Evolutionary conservation across 371 early-diverging fungal genomes (phyloP), one percentile per base, ranked within the genome.

Genomic region (Chytridium lagenaria): DNA sequence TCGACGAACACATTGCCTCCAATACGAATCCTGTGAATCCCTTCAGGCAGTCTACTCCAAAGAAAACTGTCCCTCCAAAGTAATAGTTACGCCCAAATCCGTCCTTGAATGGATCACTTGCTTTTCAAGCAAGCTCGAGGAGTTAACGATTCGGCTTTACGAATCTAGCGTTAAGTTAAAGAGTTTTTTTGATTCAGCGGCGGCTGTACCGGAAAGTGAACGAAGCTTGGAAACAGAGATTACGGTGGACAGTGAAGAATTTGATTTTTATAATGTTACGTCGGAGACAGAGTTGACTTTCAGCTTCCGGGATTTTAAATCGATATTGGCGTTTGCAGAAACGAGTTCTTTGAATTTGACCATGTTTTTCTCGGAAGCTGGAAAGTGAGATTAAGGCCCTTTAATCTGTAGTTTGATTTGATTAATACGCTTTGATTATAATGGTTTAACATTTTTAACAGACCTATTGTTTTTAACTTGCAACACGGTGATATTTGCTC

Each of bases 121-220:
- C 71, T 90, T 90, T 74, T 81, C 84, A 15, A 72, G 77, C 0
- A 83, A 81, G 19, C 76, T 88, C 52, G 89, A 87, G 64, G 91
- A 90, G 68, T 77, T 90, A 49, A 82, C 89, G 22, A 61, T 90
- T 39, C 61, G 67, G 3, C 83, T 83, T 63, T 50, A 15, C 15
- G 23, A 50, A 1, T 76, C 73, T n/a, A 57, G 64, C 15, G 77
- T 90, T 7, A 68, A 69, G 26, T 70, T 90, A 50, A 80, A 78
- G 49, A 90, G 89, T 77, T 89, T 86, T 70, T 75, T 78, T 16
- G 85, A 84, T 31, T 50, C 22, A 50, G 37, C 69, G 1, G n/a
- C 34, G 3, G 26, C 0, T 15, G 50, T 26, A 72, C 76, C 74
- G 67, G 36, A 23, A 3, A 12, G n/a, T 12, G 61, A 69, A 50